Conservation (phyloP, 306 rosid species). For the Glycine latifolia region DNA sequence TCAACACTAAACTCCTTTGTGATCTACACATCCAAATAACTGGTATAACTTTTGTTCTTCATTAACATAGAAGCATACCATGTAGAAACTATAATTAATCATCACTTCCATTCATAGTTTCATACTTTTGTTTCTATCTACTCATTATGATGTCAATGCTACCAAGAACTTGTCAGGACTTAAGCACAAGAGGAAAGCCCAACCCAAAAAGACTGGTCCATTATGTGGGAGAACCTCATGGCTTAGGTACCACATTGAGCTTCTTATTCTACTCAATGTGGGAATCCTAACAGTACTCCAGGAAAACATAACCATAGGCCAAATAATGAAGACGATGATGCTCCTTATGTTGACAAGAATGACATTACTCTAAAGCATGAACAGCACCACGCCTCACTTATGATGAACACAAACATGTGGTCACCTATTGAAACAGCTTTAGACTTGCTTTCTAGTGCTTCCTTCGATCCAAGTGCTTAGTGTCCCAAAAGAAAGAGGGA, state of each 20-base stretch:
- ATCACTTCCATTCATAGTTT: slow-evolving; percentile 2
- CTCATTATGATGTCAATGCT: slow-evolving; percentile 18
- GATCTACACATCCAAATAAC: slow-evolving; percentile 20
- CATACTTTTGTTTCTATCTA: slow-evolving; percentile 5
- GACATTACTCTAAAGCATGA: slow-evolving; percentile 5
- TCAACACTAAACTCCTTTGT: slow-evolving; percentile 18
- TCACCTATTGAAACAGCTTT: slow-evolving; percentile 20
- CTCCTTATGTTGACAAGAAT: slow-evolving; percentile 27
- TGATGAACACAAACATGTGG: slow-evolving; percentile 27
- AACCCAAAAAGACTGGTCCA: no score
- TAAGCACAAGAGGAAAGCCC: no score
- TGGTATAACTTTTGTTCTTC: slow-evolving; percentile 24
- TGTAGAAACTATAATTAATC: slow-evolving; percentile 27
- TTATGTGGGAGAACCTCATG: no score
- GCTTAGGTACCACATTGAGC: no score
- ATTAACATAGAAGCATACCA: slow-evolving; percentile 19
- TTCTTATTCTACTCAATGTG: no score
- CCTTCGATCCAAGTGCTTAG: slow-evolving; percentile 27
- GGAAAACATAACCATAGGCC: slow-evolving; percentile 12
- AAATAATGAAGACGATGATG: slow-evolving; percentile 11
- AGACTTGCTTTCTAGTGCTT: slow-evolving; percentile 23
- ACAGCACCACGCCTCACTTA: slow-evolving; percentile 29
- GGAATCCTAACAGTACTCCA: not conserved
- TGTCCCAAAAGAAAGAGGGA: slow-evolving; percentile 36
- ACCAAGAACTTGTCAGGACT: not conserved